Evolutionary conservation across 306 rosid species (phyloP), one percentile per base, ranked within the genome.

Genomic region (Carpinus fangiana): DNA sequence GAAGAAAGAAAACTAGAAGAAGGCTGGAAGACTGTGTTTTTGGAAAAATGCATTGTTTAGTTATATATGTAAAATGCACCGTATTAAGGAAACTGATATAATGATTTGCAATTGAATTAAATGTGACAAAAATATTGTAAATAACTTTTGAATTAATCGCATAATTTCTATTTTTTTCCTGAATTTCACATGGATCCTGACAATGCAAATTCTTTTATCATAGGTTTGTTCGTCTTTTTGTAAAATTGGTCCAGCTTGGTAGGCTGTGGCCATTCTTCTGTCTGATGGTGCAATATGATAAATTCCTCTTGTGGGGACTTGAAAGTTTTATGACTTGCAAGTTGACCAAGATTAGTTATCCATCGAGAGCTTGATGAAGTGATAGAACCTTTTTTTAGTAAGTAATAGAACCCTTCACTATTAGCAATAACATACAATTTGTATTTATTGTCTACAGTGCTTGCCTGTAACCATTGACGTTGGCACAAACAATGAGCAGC

Each of bases 391-490:
- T 38, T 38, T 36, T 38, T 38, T 38, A 38, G 43, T 5, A 66
- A 41, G 43, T 41, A 18, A 18, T 17, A 41, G 13, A 41, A 10
- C 48, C 26, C 5, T 57, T 45, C 20, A 4, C 28, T 72, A 18
- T 71, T 50, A 46, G 50, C 68, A 75, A 78, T 62, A n/a, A 56
- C 34, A 78, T 56, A 38, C 31, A 54, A 56, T 77, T n/a, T 76
- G 76, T 31, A 41, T 77, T 53, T 73, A 31, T 80, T 72, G 75
- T 86, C 79, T 79, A 13, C 89, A 95, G 98, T 95, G 98, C 88
- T 87, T 95, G 91, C 98, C 98, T 41, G 83, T 95, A 62, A 91
- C 98, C 76, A 91, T 95, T 79, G 98, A 95, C 73, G 98, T 95
- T 67, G 98, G 98, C 72, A 95, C 98, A 77, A 95, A 95, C 90